A percentile compares a stretch with the other conserved stretches of the same genome.
Evolutionary conservation across 768 basidiomycete species (phyloP).

Genomic region (Suillus subaureus): DNA sequence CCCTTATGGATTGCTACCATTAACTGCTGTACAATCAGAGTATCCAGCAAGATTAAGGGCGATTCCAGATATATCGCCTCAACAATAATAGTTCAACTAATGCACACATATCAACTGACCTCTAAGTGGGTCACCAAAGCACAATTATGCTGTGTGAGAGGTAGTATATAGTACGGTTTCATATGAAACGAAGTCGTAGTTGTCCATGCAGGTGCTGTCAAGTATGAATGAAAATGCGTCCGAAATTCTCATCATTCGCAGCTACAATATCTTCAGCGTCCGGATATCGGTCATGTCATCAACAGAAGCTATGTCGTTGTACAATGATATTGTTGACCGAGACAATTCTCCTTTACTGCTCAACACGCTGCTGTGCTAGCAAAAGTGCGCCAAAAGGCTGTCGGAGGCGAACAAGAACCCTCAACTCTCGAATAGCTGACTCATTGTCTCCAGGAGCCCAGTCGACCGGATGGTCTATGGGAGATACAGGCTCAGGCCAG

Average conservation of each 20-base stretch:
- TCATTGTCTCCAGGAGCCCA: background rate
- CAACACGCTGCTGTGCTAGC: background rate
- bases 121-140: conserved; percentile 13
- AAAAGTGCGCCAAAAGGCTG: background rate
- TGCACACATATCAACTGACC: background rate
- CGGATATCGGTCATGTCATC: background rate
- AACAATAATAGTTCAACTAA: background rate
- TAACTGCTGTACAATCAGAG: background rate
- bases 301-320: background rate
- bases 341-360: background rate
- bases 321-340: background rate
- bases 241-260: too few species aligned
- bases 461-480: background rate
- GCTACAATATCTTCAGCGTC: background rate
- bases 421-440: background rate
- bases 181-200: background rate
- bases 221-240: background rate
- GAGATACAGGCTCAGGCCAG: background rate
- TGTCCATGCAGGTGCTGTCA: background rate
- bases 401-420: background rate
- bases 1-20: background rate
- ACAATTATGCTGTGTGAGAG: background rate
- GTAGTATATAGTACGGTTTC: background rate
- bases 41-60: too few species aligned
- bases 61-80: background rate